Evolutionary conservation across 805 yeast species (phyloP).

Genomic region (Ogataea neopini): DNA sequence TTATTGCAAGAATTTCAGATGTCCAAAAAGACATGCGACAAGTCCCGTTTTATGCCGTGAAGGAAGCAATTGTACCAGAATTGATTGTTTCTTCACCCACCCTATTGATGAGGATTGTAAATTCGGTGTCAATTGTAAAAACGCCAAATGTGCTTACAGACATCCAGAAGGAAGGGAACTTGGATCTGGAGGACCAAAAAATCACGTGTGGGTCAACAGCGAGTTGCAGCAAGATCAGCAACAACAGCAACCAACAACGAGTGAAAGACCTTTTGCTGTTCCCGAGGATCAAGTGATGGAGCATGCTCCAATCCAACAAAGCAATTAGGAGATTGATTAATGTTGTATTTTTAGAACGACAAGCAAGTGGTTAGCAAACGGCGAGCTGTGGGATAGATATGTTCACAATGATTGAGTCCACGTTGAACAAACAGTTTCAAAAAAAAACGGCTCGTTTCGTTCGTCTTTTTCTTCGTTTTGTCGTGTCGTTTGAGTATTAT

Average conservation of each 20-base stretch:
- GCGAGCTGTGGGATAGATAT: too few species aligned
- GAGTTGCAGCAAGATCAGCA: slow-evolving; percentile 23
- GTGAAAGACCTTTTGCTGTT: slow-evolving; percentile 72
- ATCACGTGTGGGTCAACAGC: slow-evolving; percentile 35
- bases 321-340: slow-evolving; percentile 1
- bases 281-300: slow-evolving; percentile 74
- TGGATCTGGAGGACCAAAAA: slow-evolving; percentile 26
- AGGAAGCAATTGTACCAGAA: slow-evolving; percentile 74
- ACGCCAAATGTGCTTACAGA: slow-evolving; percentile 65
- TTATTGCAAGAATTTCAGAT: slow-evolving; percentile 72
- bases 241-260: slow-evolving; percentile 37
- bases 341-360: slow-evolving; percentile 3
- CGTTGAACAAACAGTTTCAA: too few species aligned
- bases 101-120: slow-evolving; percentile 80
- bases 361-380: not conserved
- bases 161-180: slow-evolving; percentile 79
- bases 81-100: slow-evolving; percentile 82
- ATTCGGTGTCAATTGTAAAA: slow-evolving; percentile 74
- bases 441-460: too few species aligned
- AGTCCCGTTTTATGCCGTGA: slow-evolving; percentile 75
- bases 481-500: not conserved
- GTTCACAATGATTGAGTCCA: too few species aligned
- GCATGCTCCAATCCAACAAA: slow-evolving; percentile 44
- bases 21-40: slow-evolving; percentile 85
- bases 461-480: too few species aligned